Conservation (phyloP, 2,329 filamentous ascomycete genomes). For the Fusarium sp. region DNA sequence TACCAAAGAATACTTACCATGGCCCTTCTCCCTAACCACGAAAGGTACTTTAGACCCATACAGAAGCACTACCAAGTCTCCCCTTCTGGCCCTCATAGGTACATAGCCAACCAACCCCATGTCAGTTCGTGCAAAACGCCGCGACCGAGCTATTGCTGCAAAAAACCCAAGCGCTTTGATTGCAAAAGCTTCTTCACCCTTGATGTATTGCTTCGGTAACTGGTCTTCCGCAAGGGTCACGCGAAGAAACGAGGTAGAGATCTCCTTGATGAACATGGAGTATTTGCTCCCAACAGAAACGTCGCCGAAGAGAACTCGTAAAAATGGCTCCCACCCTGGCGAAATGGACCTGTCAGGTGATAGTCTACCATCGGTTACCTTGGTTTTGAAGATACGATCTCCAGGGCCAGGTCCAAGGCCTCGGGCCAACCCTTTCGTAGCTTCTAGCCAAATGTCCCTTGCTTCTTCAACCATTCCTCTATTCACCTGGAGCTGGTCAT, state of each 20-base stretch:
- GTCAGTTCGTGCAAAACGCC: not conserved
- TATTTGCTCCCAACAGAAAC: fast-evolving
- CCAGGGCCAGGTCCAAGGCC: no score
- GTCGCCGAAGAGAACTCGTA: fast-evolving
- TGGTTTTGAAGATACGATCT: no score
- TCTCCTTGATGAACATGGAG: fast-evolving
- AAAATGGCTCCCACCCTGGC: not conserved
- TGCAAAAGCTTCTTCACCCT: no score
- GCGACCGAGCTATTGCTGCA: not conserved
- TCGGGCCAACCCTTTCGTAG: no score
- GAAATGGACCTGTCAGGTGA: no score
- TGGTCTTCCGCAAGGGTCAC: not conserved
- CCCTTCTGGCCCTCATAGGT: not conserved
- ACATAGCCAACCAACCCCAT: not conserved
- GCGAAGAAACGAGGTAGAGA: not conserved
- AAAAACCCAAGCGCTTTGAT: no score
- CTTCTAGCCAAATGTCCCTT: not conserved
- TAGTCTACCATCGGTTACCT: no score
- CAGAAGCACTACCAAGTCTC: not conserved
- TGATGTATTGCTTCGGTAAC: no score
- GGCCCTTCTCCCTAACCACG: not conserved
- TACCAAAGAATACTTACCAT: not conserved
- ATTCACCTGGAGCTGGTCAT: fast-evolving
- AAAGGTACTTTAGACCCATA: not conserved
- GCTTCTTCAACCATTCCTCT: not conserved